These are phyloP conservation scores for Pelargonium myrrhifolium DNA, from an alignment of 441 rosid genomes.

Conservation along the genomic window DNA sequence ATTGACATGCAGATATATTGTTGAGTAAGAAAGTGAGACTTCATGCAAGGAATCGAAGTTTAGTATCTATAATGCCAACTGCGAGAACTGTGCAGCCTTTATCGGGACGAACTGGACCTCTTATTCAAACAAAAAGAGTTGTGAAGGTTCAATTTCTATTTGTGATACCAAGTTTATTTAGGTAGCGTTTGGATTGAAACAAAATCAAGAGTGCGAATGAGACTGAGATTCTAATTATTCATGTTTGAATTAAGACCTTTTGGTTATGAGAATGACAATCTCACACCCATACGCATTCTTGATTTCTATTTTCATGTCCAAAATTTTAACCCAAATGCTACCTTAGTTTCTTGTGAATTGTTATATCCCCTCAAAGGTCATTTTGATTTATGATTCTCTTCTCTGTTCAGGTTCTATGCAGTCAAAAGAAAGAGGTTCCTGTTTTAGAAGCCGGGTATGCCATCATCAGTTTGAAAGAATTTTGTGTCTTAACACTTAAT, in stretches of 20 bases:
- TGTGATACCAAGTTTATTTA: not conserved
- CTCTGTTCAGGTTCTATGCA: slow-evolving; percentile 39
- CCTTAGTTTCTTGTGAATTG: not conserved
- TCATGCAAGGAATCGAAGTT: slow-evolving; percentile 24
- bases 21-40: slow-evolving; percentile 24
- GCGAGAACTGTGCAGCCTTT: slow-evolving; percentile 24
- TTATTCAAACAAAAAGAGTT: slow-evolving; percentile 10
- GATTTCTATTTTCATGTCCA: too few species aligned
- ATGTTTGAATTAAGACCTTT: too few species aligned
- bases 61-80: slow-evolving; percentile 24
- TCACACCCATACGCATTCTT: too few species aligned
- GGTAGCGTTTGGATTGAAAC: too few species aligned
- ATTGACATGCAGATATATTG: slow-evolving; percentile 29
- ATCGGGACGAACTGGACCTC: not conserved
- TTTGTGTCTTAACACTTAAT: not conserved
- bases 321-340: too few species aligned
- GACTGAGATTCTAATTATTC: too few species aligned
- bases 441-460: slow-evolving; percentile 56
- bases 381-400: slow-evolving; percentile 1
- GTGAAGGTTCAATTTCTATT: slow-evolving; percentile 26
- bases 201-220: too few species aligned
- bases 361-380: not conserved
- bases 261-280: too few species aligned
- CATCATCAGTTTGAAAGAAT: not conserved
- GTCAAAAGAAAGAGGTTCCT: slow-evolving; percentile 47